A percentile compares a stretch with the other conserved stretches of the same genome.
These are phyloP conservation scores for Epichloe bromicola DNA, from an alignment of 2,329 filamentous ascomycete species.

Conservation along the genomic window DNA sequence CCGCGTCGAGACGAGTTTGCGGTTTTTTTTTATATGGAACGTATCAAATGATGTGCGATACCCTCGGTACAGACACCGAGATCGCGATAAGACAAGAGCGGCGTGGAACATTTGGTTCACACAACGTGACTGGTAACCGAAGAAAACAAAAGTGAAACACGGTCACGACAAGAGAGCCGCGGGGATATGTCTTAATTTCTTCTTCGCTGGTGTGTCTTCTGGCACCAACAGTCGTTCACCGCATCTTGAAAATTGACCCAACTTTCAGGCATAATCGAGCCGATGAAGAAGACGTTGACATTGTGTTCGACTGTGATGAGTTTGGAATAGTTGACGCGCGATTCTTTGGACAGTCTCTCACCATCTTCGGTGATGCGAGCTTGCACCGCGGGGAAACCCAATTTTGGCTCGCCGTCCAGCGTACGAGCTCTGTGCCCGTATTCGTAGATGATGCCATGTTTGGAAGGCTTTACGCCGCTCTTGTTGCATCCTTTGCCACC, in stretches of 20 bases:
- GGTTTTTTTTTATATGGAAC: no score
- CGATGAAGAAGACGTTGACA: conserved; percentile 42
- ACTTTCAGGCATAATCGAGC: conserved; percentile 27
- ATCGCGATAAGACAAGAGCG: background rate
- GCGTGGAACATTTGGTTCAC: background rate
- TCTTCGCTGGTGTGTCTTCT: conserved; percentile 26
- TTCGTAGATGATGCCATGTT: conserved; percentile 41
- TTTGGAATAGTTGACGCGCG: conserved; percentile 46
- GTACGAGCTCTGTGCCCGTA: conserved; percentile 17
- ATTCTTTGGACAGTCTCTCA: conserved; percentile 35
- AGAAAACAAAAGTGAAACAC: background rate
- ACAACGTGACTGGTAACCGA: background rate
- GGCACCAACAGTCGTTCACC: conserved; percentile 36
- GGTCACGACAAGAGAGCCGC: background rate
- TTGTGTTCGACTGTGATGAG: conserved; percentile 45
- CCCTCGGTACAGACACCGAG: background rate
- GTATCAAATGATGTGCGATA: background rate
- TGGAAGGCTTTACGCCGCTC: conserved; percentile 35
- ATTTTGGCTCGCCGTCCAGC: conserved; percentile 28
- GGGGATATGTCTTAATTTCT: conserved; percentile 7
- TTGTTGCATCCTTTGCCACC: conserved; percentile 39
- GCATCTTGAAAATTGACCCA: conserved; percentile 29
- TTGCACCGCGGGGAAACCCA: conserved; percentile 35
- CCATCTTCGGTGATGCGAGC: conserved; percentile 28
- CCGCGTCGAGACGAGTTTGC: background rate